phyloP scores from a whole-genome alignment of 1,139 yeast species.

The Candida gigantensis region DNA sequence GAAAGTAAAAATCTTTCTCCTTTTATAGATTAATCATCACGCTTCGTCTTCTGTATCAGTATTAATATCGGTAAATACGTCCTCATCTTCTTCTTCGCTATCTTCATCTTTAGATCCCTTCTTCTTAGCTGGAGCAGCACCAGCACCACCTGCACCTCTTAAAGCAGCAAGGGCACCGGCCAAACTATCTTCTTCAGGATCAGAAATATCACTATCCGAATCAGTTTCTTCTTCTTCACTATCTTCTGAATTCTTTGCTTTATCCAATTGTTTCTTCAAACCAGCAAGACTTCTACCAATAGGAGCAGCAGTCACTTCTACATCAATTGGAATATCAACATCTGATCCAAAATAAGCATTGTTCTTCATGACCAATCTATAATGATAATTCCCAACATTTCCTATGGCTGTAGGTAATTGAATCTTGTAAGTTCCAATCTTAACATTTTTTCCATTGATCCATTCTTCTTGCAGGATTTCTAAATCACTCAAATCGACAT shows the following conservation, averaged over 20 bases:
- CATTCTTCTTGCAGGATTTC: conserved; percentile 49
- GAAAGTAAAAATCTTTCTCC: too few relatives aligned
- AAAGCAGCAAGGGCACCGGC: conserved; percentile 68
- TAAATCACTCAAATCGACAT: conserved; percentile 58
- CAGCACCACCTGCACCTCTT: too few relatives aligned
- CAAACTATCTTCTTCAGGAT: conserved; percentile 63
- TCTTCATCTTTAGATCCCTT: conserved; percentile 23
- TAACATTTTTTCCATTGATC: conserved; percentile 43
- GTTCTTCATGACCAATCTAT: conserved; percentile 64
- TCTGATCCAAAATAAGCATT: conserved; percentile 73
- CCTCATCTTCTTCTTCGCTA: conserved; percentile 40
- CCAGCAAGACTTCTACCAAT: conserved; percentile 17
- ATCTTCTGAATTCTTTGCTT: conserved; percentile 22
- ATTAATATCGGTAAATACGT: conserved; percentile 50
- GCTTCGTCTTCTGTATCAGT: conserved; percentile 58
- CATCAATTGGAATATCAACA: conserved; percentile 62
- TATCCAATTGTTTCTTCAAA: conserved; percentile 18
- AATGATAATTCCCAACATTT: conserved; percentile 59
- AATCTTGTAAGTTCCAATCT: conserved; percentile 70
- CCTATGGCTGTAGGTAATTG: conserved; percentile 69
- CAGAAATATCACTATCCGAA: conserved; percentile 58
- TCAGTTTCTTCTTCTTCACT: conserved; percentile 22
- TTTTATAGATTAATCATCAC: conserved; percentile 23
- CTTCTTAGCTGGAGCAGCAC: conserved; percentile 36
- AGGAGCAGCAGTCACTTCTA: conserved; percentile 61